Conservation (phyloP, 2,329 filamentous ascomycete genomes). For the Dactylellina sp. region DNA sequence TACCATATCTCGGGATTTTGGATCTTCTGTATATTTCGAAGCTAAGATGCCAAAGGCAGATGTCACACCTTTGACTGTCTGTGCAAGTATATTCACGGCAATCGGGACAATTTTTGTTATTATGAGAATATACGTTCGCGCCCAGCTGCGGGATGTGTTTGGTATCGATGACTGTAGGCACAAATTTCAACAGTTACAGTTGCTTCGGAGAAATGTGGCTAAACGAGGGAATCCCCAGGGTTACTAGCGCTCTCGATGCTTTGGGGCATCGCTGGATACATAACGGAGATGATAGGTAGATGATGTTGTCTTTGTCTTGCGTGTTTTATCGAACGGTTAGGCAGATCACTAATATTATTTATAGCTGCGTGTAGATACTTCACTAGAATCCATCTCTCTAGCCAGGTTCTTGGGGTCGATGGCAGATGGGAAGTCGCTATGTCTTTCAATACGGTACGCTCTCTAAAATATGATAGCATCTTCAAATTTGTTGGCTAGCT, state of each 20-base stretch:
- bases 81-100: conserved; percentile 30
- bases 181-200: neutral
- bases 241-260: conserved; percentile 34
- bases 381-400: conserved; percentile 29
- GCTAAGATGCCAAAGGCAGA: conserved; percentile 31
- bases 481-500: neutral
- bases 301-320: neutral
- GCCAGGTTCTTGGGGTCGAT: conserved; percentile 12
- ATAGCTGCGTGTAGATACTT: conserved; percentile 38
- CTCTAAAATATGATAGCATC: neutral
- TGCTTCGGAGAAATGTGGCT: neutral
- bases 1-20: neutral
- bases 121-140: conserved; percentile 37
- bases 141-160: conserved; percentile 27
- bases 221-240: conserved; percentile 3
- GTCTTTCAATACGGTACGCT: conserved; percentile 29
- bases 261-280: conserved; percentile 34
- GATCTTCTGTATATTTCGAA: neutral
- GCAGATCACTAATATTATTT: neutral
- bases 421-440: conserved; percentile 35
- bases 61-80: conserved; percentile 26
- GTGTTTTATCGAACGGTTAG: neutral
- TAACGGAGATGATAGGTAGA: conserved; percentile 36
- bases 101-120: conserved; percentile 33
- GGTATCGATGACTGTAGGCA: conserved; percentile 35